Evolutionary conservation across 2,329 filamentous ascomycete genomes (phyloP), one percentile per base, ranked within the genome.

Genomic region (Paraphoma sp.): DNA sequence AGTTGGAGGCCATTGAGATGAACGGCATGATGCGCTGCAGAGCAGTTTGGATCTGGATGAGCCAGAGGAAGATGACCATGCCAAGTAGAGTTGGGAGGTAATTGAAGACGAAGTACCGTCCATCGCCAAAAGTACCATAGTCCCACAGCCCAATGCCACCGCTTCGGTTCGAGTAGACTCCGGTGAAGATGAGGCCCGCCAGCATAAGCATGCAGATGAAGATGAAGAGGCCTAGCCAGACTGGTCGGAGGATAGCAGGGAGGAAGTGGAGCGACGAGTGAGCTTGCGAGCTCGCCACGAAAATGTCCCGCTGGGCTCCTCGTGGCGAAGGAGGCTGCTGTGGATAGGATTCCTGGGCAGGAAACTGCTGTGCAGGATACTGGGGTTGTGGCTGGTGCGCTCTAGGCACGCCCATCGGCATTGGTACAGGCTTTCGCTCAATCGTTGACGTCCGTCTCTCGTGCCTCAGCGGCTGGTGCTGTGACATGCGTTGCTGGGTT

Each of bases 71-170:
- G 36, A 96, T 78, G 11, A 89, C 63, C 17, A 87, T 87, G 0
- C 88, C 91, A 12, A 96, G 71, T 0, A 96, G 79, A 54, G 93
- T 92, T 2, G 94, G 93, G 1, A 97, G 79, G 62, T 96, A 91
- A 59, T 92, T 86, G 74, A 96, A 95, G 45, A 96, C 77, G 73
- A 97, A 97, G 76, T 96, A 97, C 62, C 88, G 84, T 8, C 83
- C 83, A 48, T 89, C 89, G 58, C 90, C 89, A 54, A 92, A 89
- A 30, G 83, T 83, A 33, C 80, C 79, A 72, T 93, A 97, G 3
- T 83, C 77, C 70, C 85, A 87, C 11, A 97, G 79, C 7, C 74
- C 92, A 9, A 81, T 74, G 0, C 92, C 92, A 9, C 82, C 75
- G 61, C 10, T 60, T 47, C 67, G 71, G 38, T 70, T 67, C 14